phyloP scores from a whole-genome alignment of 192 early-diverging fungal species.

The Coemansia sp. region DNA sequence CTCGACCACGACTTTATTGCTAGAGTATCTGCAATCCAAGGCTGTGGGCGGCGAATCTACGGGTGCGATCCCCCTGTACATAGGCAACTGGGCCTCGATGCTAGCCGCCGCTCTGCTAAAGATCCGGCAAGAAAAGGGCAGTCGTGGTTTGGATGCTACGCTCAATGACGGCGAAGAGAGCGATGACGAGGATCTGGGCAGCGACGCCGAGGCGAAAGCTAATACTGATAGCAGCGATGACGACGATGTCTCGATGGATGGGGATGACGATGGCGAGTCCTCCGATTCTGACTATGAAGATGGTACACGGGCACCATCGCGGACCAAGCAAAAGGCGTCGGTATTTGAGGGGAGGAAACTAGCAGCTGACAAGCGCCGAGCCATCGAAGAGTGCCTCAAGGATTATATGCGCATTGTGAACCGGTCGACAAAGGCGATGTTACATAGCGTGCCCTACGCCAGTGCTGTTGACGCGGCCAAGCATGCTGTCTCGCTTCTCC shows the following conservation, averaged over 20 bases:
- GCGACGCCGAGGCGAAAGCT: not conserved
- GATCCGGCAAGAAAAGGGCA: not conserved
- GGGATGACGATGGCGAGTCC: not conserved
- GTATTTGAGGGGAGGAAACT: not conserved
- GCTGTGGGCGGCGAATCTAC: conserved; percentile 30
- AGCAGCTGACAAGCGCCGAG: conserved; percentile 26
- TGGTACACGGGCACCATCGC: not conserved
- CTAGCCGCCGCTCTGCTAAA: conserved; percentile 44
- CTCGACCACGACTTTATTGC: conserved; percentile 14
- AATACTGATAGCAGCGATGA: not conserved
- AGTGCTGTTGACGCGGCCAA: conserved; percentile 46
- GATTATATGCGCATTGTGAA: conserved; percentile 37
- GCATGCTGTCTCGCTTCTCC: conserved; percentile 55
- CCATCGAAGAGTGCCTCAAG: conserved; percentile 40
- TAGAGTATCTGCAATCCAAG: conserved; percentile 44
- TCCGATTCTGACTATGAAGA: not conserved
- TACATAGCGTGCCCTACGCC: conserved; percentile 11
- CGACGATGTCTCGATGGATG: not conserved
- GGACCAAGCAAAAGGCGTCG: not conserved
- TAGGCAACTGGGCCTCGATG: conserved; percentile 43
- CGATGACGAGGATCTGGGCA: not conserved
- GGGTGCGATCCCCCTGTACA: conserved; percentile 37
- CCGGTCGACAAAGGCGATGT: conserved; percentile 42
- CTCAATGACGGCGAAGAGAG: not conserved
- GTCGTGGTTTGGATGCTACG: not conserved